Base-by-base conservation (phyloP, 768 basidiomycete species). In the Boletus speciosus region DNA sequence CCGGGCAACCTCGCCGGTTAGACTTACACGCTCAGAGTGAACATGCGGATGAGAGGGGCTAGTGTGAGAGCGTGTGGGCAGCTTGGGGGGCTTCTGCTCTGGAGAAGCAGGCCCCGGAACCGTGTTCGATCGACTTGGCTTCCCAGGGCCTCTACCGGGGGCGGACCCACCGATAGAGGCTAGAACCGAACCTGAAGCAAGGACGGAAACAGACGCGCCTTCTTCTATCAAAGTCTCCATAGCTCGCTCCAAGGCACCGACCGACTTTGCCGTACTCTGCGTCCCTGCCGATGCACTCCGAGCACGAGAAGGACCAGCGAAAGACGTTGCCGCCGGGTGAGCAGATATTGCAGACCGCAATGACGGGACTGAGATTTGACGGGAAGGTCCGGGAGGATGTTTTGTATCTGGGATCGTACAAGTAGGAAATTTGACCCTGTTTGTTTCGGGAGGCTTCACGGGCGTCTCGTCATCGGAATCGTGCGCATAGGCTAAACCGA, bases 61-160 rank as follows among this genome's bases (percentile, higher is more conserved):
- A 44, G 85, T 84, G 58, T 78, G 74, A 29, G 81, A 75, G 34
- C 85, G 76, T 44, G 72, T 73, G 8, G 84, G 83, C 16, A 84
- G 67, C 71, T 85, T 86, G 40, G 77, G 73, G 23, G 77, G 60
- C 56, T 75, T 75, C 29, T 65, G 61, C 16, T 81, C 81, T 3
- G 80, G 74, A 35, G 75, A 74, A 25, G 67, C 68, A 34, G 74
- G 69, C 1, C 71, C 76, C 44, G 76, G 78, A 36, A 81, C 80
- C 34, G 78, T 85, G 62, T 80, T 82, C 59, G 79, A 82, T 52
- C 81, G 66, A 49, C 67, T 70, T 21, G 71, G 71, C 21, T 71
- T 70, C 36, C 70, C 67, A 60, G 58, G 12, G 21, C 47, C 37
- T 55, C 68, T 59, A 19, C 51, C 48, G 29, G 62, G 25, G 19